A percentile compares a stretch with the other conserved stretches of the same genome.
Evolutionary conservation across 2,329 filamentous ascomycete genomes (phyloP).

Genomic region (Colletotrichum sp.): DNA sequence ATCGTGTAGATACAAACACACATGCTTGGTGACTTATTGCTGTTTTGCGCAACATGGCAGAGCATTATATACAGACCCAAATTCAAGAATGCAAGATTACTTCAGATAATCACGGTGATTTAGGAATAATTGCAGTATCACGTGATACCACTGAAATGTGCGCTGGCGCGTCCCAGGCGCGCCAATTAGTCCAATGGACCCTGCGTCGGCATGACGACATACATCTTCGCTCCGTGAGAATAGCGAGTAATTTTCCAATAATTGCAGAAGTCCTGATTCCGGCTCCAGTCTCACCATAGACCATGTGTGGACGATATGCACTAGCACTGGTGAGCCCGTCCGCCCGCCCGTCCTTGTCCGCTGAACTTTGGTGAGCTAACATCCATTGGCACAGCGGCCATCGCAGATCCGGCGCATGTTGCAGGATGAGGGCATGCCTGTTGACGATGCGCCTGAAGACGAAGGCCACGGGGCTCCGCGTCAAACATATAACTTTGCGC

Average conservation of each 20-base stretch:
- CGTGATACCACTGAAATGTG: not conserved
- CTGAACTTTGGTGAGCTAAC: not conserved
- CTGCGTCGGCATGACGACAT: conserved; percentile 7
- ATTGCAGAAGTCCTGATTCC: not conserved
- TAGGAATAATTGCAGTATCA: not conserved
- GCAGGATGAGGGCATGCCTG: conserved; percentile 74
- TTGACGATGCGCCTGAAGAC: conserved; percentile 75
- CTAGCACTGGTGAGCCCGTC: conserved; percentile 37
- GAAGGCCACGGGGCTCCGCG: conserved; percentile 64
- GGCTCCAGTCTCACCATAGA: not conserved
- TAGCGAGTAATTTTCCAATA: not conserved
- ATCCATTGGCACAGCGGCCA: conserved; percentile 61
- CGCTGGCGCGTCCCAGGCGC: not conserved
- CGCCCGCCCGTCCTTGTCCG: not conserved
- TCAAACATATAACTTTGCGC: conserved; percentile 91
- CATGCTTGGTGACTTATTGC: not conserved
- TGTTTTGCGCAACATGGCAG: not conserved
- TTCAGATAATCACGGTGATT: not conserved
- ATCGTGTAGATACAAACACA: not conserved
- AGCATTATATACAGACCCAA: not conserved
- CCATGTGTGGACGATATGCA: conserved; percentile 43
- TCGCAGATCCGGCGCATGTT: conserved; percentile 77
- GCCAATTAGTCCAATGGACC: not conserved
- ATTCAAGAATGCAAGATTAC: not conserved
- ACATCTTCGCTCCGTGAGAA: not conserved